phyloP scores from a whole-genome alignment of 2,329 filamentous ascomycete species.

The Fusarium longipes region DNA sequence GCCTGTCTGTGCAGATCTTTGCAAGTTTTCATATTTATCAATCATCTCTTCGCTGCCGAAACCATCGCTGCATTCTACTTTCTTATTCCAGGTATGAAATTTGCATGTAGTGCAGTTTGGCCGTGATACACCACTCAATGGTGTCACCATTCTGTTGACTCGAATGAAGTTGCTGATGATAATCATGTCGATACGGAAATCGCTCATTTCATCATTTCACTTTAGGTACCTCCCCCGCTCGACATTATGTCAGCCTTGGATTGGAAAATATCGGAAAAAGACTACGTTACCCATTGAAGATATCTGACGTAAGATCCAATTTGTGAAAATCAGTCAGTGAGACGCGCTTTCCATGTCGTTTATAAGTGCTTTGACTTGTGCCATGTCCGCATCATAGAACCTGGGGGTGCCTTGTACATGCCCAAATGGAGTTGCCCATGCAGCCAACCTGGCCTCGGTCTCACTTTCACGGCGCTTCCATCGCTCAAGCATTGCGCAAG shows the following conservation, averaged over 20 bases:
- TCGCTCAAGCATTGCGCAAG: not conserved
- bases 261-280: no score
- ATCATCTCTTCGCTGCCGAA: not conserved
- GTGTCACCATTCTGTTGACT: no score
- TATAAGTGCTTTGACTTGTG: not conserved
- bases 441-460: not conserved
- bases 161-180: no score
- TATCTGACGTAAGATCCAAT: no score
- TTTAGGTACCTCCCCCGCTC: no score
- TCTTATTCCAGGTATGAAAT: not conserved
- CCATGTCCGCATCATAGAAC: not conserved
- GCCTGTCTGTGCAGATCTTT: not conserved
- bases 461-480: not conserved
- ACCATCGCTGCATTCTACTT: not conserved
- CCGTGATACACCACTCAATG: no score
- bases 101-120: not conserved
- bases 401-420: not conserved
- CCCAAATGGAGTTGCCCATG: not conserved
- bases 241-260: no score
- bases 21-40: not conserved
- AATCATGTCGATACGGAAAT: no score
- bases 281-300: no score
- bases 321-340: no score
- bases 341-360: not conserved
- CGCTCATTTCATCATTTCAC: no score